Conservation (phyloP, 345 rosid species). For the Lumnitzera littorea region DNA sequence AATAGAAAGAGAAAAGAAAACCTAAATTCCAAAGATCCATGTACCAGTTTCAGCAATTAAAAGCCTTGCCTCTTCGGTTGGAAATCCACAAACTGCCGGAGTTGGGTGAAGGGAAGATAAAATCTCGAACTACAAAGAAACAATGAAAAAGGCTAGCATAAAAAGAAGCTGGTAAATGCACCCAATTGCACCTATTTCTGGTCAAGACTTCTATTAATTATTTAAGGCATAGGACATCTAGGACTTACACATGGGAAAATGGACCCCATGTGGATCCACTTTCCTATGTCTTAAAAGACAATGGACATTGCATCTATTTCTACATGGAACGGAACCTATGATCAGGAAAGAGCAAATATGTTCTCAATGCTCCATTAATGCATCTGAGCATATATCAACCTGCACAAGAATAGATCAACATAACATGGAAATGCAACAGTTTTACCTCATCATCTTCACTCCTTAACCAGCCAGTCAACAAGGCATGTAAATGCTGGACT, state of each 20-base stretch:
- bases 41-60: conserved; percentile 72
- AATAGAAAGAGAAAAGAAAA: neutral
- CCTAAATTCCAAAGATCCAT: neutral
- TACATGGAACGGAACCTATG: too few relatives aligned
- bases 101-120: conserved; percentile 77
- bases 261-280: too few relatives aligned
- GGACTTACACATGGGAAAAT: too few relatives aligned
- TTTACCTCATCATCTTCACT: conserved; percentile 83
- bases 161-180: neutral
- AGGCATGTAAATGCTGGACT: conserved; percentile 79
- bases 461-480: conserved; percentile 53
- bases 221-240: too few relatives aligned
- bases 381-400: too few relatives aligned
- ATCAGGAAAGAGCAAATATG: too few relatives aligned
- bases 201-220: too few relatives aligned
- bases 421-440: neutral
- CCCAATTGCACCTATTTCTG: too few relatives aligned
- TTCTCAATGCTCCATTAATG: too few relatives aligned
- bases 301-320: too few relatives aligned
- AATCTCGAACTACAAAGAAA: conserved; percentile 50
- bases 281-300: too few relatives aligned
- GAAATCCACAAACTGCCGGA: conserved; percentile 89
- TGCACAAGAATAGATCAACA: neutral
- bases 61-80: conserved; percentile 67
- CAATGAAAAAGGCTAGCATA: conserved; percentile 3